Evolutionary conservation across 768 basidiomycete species (phyloP), one percentile per base, ranked within the genome.

Genomic region (Podaxis pistillaris): DNA sequence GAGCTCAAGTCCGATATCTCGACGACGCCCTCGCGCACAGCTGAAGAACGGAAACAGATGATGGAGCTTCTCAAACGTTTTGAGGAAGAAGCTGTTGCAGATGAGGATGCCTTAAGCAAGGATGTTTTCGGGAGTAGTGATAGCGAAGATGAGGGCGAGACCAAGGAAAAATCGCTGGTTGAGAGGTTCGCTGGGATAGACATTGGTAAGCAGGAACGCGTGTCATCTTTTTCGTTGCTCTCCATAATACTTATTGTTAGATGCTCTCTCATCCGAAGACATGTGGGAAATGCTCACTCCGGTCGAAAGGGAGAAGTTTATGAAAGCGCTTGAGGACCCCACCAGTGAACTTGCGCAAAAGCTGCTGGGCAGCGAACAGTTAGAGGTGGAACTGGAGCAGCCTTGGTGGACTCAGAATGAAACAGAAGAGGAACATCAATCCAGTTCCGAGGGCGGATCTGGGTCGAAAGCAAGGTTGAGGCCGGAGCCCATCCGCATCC

Each of bases 31-130:
- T 82, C 85, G 4, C 86, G 82, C 68, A 78, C 81, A 2, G 72
- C 76, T 0, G 76, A 83, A 62, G 91, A 94, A 68, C 79, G 85
- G 49, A 70, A 74, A 51, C 78, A 81, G 64, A 93, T 92, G 83
- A 73, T 94, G 68, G 85, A 87, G 52, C 69, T 94, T 3, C 76
- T 94, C 22, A 86, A 83, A 69, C 84, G 81, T 8, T 88, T 94
- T 60, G 91, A 93, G 63, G 87, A 91, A 56, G 83, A 87, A 54
- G 76, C 70, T 13, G 67, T 72, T 24, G 73, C 47, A 24, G 58
- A 78, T 30, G 76, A 82, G 15, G 64, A 66, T 17, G 13, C 60
- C 13, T 55, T 67, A 4, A 53, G 50, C 9, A 24, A 62, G 17
- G 61, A 40, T 26, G 61, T 33, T 12, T 40, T 55, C 12, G 80